A percentile compares a stretch with the other conserved stretches of the same genome.
Conservation (phyloP, 2,329 filamentous ascomycete genomes). For the Alternaria longipes region DNA sequence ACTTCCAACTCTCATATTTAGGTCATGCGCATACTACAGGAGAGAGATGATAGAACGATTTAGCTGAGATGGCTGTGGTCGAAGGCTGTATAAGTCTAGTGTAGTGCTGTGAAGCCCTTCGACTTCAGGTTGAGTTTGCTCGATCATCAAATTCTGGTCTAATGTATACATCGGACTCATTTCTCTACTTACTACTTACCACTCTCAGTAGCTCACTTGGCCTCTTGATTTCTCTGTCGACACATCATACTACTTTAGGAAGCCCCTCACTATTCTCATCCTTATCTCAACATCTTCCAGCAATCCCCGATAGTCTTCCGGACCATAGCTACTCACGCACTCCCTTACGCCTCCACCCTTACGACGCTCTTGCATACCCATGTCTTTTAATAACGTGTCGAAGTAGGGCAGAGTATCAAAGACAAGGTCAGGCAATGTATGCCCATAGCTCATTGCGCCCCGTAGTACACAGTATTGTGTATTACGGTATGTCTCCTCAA, state of each 20-base stretch:
- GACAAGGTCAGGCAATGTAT: slow-evolving; percentile 65
- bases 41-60: not conserved
- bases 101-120: not conserved
- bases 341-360: slow-evolving; percentile 34
- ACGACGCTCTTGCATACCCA: slow-evolving; percentile 30
- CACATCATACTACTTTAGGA: not conserved
- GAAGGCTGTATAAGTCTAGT: not conserved
- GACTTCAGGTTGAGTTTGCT: not conserved
- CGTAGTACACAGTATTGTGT: slow-evolving; percentile 75
- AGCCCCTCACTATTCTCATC: slow-evolving; percentile 1
- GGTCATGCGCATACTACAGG: slow-evolving; percentile 23
- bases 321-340: slow-evolving; percentile 46
- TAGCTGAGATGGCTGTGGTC: not conserved
- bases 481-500: slow-evolving; percentile 63
- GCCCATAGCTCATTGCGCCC: slow-evolving; percentile 73
- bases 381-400: slow-evolving; percentile 36
- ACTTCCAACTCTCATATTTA: too few relatives aligned
- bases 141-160: not conserved
- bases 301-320: slow-evolving; percentile 65
- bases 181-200: too few relatives aligned
- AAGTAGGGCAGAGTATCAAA: slow-evolving; percentile 45
- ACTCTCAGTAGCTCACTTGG: not conserved
- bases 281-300: slow-evolving; percentile 61
- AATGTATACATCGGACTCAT: not conserved
- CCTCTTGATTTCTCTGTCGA: not conserved